These are phyloP conservation scores for Fraxinus cuspidata DNA, from an alignment of 257 asterid species.

Conservation along the genomic window DNA sequence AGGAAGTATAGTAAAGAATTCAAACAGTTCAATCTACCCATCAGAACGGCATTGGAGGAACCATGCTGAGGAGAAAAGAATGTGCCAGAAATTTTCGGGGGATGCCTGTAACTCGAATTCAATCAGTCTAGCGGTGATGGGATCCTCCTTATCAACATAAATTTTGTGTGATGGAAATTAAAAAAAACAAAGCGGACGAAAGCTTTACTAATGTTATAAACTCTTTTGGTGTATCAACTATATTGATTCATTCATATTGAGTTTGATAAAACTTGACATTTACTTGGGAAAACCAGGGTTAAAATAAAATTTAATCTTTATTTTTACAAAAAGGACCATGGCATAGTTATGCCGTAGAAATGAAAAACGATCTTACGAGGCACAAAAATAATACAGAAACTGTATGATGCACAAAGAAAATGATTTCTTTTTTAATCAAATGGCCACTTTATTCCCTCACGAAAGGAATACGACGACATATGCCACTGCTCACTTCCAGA, in stretches of 20 bases:
- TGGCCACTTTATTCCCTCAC: too few species aligned
- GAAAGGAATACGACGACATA: too few species aligned
- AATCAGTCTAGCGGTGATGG: constrained; percentile 69
- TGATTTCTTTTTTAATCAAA: too few species aligned
- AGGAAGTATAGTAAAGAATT: too few species aligned
- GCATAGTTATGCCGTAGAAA: not conserved
- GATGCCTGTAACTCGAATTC: constrained; percentile 45
- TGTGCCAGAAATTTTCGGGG: constrained; percentile 59
- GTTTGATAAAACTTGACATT: not conserved
- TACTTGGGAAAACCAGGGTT: too few species aligned
- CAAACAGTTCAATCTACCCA: too few species aligned
- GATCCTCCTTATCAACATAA: constrained; percentile 26
- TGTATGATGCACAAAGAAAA: too few species aligned
- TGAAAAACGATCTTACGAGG: too few species aligned
- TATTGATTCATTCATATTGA: not conserved
- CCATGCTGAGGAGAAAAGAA: constrained; percentile 74
- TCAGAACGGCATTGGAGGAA: constrained; percentile 56
- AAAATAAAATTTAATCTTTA: not conserved
- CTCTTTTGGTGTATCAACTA: not conserved
- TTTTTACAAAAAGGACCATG: not conserved
- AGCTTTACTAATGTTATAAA: constrained; percentile 12
- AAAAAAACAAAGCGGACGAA: not conserved
- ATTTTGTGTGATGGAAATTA: too few species aligned
- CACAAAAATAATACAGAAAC: too few species aligned
- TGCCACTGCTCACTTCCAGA: too few species aligned